Percentiles rank a stretch among this genome's conserved stretches.
Evolutionary conservation across 192 early-diverging fungal genomes (phyloP).

Genomic region (Blastocladiella britannica): DNA sequence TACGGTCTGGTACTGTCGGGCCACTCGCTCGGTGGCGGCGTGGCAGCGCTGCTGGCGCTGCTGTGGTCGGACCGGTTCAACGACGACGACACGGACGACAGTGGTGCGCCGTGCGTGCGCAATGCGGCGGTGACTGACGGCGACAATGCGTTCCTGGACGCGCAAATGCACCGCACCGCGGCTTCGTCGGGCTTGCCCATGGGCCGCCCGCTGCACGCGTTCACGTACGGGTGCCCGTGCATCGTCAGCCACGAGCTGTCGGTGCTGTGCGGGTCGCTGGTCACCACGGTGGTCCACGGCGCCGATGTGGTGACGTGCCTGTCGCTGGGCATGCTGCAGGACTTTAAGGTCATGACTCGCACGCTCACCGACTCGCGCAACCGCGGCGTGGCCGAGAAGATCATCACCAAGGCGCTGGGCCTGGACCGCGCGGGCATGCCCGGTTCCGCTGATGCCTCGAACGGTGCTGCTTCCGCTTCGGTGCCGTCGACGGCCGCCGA

Average conservation of each 20-base stretch:
- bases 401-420: slow-evolving; percentile 34
- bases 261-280: slow-evolving; percentile 41
- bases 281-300: slow-evolving; percentile 64
- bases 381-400: slow-evolving; percentile 35
- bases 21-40: slow-evolving; percentile 72
- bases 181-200: slow-evolving; percentile 35
- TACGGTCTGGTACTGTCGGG: slow-evolving; percentile 71
- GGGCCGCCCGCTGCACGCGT: slow-evolving; percentile 59
- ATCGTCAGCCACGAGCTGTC: slow-evolving; percentile 46
- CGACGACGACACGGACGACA: slow-evolving; percentile 2
- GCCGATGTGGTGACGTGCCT: slow-evolving; percentile 58
- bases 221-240: slow-evolving; percentile 65
- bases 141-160: slow-evolving; percentile 5
- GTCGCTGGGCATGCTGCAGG: slow-evolving; percentile 49
- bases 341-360: slow-evolving; percentile 49
- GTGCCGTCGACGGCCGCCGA: too few species aligned
- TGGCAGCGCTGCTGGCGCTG: slow-evolving; percentile 53
- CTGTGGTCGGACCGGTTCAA: slow-evolving; percentile 42
- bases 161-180: slow-evolving; percentile 1
- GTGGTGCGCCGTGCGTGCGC: too few species aligned
- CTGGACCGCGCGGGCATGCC: slow-evolving; percentile 8
- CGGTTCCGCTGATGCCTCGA: slow-evolving; percentile 5
- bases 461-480: slow-evolving; percentile 7
- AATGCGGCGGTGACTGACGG: background rate
- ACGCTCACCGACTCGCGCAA: slow-evolving; percentile 33